Evolutionary conservation across 2,329 filamentous ascomycete genomes (phyloP).

Genomic region (Aspergillus candidus): DNA sequence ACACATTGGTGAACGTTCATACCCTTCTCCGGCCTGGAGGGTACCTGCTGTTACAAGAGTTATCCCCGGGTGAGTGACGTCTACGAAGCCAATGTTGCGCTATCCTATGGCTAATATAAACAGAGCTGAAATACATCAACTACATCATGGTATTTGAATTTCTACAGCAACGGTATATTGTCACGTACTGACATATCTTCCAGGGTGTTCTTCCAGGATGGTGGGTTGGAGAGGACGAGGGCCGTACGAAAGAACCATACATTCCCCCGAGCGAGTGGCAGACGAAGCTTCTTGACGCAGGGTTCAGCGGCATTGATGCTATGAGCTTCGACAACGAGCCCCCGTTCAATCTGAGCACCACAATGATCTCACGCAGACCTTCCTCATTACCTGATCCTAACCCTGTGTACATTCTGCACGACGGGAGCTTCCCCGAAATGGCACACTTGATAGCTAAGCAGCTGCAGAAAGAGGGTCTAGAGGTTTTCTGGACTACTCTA

Average conservation of each 20-base stretch:
- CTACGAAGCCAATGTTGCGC: too few relatives aligned
- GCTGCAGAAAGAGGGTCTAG: too few relatives aligned
- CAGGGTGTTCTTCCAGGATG: constrained; percentile 5
- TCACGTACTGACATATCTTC: not conserved
- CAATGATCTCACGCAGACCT: not conserved
- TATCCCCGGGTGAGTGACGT: not conserved
- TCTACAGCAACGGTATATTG: too few relatives aligned
- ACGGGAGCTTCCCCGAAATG: too few relatives aligned
- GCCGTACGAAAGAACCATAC: not conserved
- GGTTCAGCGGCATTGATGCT: constrained; percentile 3
- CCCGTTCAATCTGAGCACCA: not conserved
- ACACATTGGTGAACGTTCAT: too few relatives aligned
- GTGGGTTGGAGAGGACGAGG: constrained; percentile 6
- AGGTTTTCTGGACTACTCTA: too few relatives aligned
- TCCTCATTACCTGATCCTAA: too few relatives aligned
- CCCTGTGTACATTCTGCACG: too few relatives aligned
- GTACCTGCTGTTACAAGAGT: constrained; percentile 5
- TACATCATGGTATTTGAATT: too few relatives aligned
- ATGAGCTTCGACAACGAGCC: not conserved
- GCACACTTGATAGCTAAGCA: too few relatives aligned
- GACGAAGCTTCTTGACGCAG: not conserved
- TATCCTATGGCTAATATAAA: too few relatives aligned
- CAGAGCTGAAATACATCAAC: too few relatives aligned
- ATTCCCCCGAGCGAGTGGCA: constrained; percentile 2
- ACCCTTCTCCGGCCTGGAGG: not conserved